These are phyloP conservation scores for Phytophthora nicotianae DNA, from an alignment of 352 stramenopile species.

Conservation along the genomic window DNA sequence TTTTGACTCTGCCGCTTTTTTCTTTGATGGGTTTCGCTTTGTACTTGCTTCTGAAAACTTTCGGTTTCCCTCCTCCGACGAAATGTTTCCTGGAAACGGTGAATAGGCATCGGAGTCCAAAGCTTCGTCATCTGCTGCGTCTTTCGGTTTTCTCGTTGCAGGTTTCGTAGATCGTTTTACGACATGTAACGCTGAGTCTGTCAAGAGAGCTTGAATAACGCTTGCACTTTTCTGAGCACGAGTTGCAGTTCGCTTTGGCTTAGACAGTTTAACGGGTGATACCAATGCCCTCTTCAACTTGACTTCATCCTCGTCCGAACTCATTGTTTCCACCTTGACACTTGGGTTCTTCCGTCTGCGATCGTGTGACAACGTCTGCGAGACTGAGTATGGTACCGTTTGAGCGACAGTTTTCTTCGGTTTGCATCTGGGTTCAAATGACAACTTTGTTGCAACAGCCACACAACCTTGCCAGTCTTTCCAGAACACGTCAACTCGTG, in stretches of 20 bases:
- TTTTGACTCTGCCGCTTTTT: conserved; percentile 3
- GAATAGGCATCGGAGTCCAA: conserved; percentile 49
- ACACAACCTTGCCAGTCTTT: conserved; percentile 32
- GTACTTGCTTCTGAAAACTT: background rate
- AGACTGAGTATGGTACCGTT: background rate
- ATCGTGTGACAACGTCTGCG: background rate
- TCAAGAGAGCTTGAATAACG: conserved; percentile 52
- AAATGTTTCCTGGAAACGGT: conserved; percentile 20
- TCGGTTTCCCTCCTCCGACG: conserved; percentile 8
- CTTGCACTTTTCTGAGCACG: conserved; percentile 12
- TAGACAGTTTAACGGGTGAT: conserved; percentile 9
- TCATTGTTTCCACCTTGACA: background rate
- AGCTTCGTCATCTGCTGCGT: conserved; percentile 20
- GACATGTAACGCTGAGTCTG: conserved; percentile 41
- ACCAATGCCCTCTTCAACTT: background rate
- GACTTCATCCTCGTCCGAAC: background rate
- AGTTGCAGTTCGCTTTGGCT: background rate
- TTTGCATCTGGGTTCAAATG: background rate
- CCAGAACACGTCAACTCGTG: conserved; percentile 36
- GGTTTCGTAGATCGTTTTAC: background rate
- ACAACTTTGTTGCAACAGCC: background rate
- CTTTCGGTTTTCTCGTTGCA: background rate
- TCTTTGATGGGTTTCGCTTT: conserved; percentile 6
- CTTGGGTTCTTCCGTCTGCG: background rate
- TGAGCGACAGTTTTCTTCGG: conserved; percentile 10